Percentiles rank a stretch among this genome's conserved stretches.
Evolutionary conservation across 2,329 filamentous ascomycete genomes (phyloP).

Genomic region (Harringtonia lauricola): DNA sequence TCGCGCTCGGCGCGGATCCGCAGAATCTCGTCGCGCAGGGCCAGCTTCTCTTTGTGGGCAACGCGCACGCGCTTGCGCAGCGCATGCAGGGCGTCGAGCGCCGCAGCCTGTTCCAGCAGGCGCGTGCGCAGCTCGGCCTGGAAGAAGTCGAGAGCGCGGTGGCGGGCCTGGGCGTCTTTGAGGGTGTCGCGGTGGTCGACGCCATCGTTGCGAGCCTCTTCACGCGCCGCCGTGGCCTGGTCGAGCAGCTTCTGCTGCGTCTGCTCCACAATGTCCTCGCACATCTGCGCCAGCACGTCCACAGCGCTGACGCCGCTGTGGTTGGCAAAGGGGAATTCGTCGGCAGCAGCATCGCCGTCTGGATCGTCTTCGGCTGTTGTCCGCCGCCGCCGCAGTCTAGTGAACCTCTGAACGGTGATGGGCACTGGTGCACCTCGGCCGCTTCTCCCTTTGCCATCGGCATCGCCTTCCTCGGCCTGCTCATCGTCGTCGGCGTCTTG

Average conservation of each 20-base stretch:
- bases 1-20: conserved; percentile 47
- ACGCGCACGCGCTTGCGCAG: conserved; percentile 46
- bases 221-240: conserved; percentile 26
- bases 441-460: not conserved
- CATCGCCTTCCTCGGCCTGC: not conserved
- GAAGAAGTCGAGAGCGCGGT: conserved; percentile 46
- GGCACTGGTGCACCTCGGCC: conserved; percentile 24
- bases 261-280: conserved; percentile 45
- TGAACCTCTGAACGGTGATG: conserved; percentile 26
- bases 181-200: not conserved
- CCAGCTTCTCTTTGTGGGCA: conserved; percentile 44
- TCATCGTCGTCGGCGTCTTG: not conserved
- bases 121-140: conserved; percentile 43
- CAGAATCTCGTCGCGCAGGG: conserved; percentile 48
- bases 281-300: conserved; percentile 51
- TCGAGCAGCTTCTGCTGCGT: conserved; percentile 33
- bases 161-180: conserved; percentile 23
- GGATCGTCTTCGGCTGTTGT: not conserved
- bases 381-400: not conserved
- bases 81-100: conserved; percentile 46
- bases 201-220: not conserved
- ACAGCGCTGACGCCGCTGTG: conserved; percentile 47
- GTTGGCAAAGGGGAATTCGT: conserved; percentile 41
- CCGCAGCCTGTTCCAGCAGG: conserved; percentile 49
- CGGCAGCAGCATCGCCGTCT: conserved; percentile 19